Evolutionary conservation across 2,329 filamentous ascomycete species (phyloP).

Genomic region (Cadophora gregata): DNA sequence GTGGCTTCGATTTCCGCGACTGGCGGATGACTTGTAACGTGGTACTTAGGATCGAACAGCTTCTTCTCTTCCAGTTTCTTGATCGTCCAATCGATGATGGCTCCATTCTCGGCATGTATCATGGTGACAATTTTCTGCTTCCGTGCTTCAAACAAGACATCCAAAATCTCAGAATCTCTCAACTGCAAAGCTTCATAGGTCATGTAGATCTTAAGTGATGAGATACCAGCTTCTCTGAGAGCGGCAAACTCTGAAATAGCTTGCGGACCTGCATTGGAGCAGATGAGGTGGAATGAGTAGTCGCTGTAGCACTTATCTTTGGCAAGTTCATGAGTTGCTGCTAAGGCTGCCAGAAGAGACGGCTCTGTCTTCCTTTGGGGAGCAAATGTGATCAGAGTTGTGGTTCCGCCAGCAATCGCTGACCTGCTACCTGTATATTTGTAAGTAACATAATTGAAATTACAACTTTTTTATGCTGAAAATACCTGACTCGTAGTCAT

Average conservation of each 20-base stretch:
- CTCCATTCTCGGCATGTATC: slow-evolving; percentile 61
- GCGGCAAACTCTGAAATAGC: slow-evolving; percentile 44
- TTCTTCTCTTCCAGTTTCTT: slow-evolving; percentile 55
- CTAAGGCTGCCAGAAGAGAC: slow-evolving; percentile 50
- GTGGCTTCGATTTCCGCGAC: slow-evolving; percentile 59
- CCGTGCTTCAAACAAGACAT: slow-evolving; percentile 50
- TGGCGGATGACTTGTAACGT: slow-evolving; percentile 55
- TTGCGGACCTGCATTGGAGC: slow-evolving; percentile 48
- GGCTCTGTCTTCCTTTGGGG: slow-evolving; percentile 52
- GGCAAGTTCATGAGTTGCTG: slow-evolving; percentile 51
- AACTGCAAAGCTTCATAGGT: slow-evolving; percentile 51
- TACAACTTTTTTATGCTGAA: neutral
- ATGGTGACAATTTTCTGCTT: slow-evolving; percentile 58
- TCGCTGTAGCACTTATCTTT: slow-evolving; percentile 53
- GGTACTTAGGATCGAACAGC: slow-evolving; percentile 57
- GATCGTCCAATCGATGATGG: slow-evolving; percentile 60
- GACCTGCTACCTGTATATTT: slow-evolving; percentile 47
- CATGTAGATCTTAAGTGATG: slow-evolving; percentile 53
- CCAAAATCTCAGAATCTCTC: slow-evolving; percentile 49
- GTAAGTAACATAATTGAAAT: slow-evolving; percentile 26
- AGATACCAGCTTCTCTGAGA: slow-evolving; percentile 48
- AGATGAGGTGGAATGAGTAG: slow-evolving; percentile 55
- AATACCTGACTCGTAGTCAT: slow-evolving; percentile 40
- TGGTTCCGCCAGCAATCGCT: slow-evolving; percentile 55
- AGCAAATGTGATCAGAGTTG: slow-evolving; percentile 55